Evolutionary conservation across 2,329 filamentous ascomycete genomes (phyloP), one percentile per base, ranked within the genome.

Genomic region (Cephalotrichum gorgonifer): DNA sequence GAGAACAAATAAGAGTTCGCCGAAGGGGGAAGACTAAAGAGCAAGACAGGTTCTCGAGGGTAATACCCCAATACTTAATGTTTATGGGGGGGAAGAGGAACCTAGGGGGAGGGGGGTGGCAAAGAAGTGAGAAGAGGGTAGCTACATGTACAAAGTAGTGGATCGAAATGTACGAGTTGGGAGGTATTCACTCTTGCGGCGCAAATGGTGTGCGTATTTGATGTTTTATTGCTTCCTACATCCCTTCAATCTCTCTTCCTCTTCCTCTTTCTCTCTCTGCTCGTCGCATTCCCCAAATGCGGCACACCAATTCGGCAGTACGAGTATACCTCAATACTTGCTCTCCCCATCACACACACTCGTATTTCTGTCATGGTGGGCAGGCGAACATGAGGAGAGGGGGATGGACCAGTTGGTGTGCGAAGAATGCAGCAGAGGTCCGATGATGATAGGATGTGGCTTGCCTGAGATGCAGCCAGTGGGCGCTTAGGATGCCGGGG

Each of bases 401-500:
- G 42, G 26, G 26, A 23, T 23, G 39, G 12, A 17, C 35, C 17
- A 33, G 23, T 25, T 20, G 38, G 23, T 14, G 26, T 17, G 20
- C 45, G 6, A 11, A 33, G 39, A 39, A 27, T 17, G 39, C 17
- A n/a, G 47, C 22, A 15, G 25, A 41, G 23, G 38, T 22, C 38
- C 28, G 33, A 39, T 27, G 25, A 33, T 43, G 47, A 48, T 48
- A 48, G 47, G 47, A 33, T 26, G 47, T 43, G 47, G 39, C 26
- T 26, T 25, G 17, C 38, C 27, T 39, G n/a, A 9, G 38, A 25
- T 27, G 47, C 35, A 31, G 22, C 47, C 27, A 48, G 47, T 48
- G 47, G 47, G 47, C 47, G 47, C 47, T 48, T 48, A 48, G 26
- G n/a, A 43, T 27, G 44, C 23, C 15, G 23, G 44, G 27, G 44